phyloP scores from a whole-genome alignment of 306 rosid species.

The Senna tora region DNA sequence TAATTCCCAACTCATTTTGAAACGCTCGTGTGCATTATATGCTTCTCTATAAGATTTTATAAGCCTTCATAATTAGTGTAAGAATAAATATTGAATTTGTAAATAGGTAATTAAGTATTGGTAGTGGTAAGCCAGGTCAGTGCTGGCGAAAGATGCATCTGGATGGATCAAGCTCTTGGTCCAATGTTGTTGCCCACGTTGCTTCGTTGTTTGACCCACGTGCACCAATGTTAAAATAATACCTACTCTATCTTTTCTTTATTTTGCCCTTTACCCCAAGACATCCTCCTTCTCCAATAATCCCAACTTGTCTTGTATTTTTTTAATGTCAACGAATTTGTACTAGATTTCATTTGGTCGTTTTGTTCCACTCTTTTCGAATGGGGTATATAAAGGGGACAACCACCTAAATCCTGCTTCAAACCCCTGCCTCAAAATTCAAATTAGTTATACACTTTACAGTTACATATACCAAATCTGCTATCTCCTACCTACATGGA shows the following conservation, averaged over 20 bases:
- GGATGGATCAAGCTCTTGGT: background rate
- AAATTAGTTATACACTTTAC: background rate
- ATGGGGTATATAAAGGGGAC: slow-evolving; percentile 28
- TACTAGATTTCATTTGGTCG: background rate
- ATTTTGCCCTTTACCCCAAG: background rate
- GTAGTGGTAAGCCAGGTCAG: no score
- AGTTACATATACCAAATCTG: no score
- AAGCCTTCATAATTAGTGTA: no score
- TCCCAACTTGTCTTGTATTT: background rate
- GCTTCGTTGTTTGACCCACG: slow-evolving; percentile 43
- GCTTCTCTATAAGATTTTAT: no score
- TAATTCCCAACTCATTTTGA: no score
- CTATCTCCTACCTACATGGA: slow-evolving; percentile 28
- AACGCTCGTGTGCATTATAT: no score
- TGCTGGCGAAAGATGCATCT: no score
- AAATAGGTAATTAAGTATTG: no score
- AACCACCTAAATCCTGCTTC: background rate
- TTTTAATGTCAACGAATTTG: background rate
- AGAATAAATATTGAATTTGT: no score
- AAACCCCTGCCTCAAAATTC: background rate
- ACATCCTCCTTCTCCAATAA: slow-evolving; percentile 48
- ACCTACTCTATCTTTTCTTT: background rate
- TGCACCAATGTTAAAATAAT: slow-evolving; percentile 11
- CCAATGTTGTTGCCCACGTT: slow-evolving; percentile 43
- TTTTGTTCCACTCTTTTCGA: slow-evolving; percentile 15